Conservation (phyloP, 1,139 yeast genomes). For the Wickerhamomyces sp. region DNA sequence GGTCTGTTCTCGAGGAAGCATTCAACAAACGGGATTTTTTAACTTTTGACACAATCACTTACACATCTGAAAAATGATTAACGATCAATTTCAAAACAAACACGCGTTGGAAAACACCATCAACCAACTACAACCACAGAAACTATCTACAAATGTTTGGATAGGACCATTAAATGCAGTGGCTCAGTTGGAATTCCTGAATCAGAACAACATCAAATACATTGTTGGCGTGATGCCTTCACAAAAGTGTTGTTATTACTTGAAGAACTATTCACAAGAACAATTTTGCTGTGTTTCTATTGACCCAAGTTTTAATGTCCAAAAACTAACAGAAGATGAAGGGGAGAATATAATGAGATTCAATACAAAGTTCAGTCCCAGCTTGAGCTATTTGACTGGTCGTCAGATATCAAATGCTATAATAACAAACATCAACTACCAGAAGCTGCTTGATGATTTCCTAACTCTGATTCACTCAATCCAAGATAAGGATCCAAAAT, state of each 20-base stretch:
- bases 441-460: conserved; percentile 19
- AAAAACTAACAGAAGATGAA: conserved; percentile 23
- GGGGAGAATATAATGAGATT: conserved; percentile 21
- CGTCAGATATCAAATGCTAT: conserved; percentile 20
- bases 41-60: conserved; percentile 7
- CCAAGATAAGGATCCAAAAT: conserved; percentile 19
- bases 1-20: no score
- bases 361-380: conserved; percentile 20
- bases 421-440: conserved; percentile 20
- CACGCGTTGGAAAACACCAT: conserved; percentile 25
- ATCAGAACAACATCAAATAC: conserved; percentile 23
- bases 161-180: conserved; percentile 31
- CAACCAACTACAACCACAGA: conserved; percentile 28
- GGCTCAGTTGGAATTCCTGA: conserved; percentile 27
- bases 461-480: conserved; percentile 15
- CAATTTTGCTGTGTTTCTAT: conserved; percentile 18
- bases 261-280: conserved; percentile 16
- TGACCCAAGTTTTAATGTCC: conserved; percentile 21
- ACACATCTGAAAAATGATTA: background rate
- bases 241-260: conserved; percentile 20
- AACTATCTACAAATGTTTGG: conserved; percentile 27
- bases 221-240: conserved; percentile 23
- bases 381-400: conserved; percentile 15
- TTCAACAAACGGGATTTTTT: background rate
- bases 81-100: conserved; percentile 21